Conservation (phyloP, 441 rosid genomes). For the Gossypium davidsonii region DNA sequence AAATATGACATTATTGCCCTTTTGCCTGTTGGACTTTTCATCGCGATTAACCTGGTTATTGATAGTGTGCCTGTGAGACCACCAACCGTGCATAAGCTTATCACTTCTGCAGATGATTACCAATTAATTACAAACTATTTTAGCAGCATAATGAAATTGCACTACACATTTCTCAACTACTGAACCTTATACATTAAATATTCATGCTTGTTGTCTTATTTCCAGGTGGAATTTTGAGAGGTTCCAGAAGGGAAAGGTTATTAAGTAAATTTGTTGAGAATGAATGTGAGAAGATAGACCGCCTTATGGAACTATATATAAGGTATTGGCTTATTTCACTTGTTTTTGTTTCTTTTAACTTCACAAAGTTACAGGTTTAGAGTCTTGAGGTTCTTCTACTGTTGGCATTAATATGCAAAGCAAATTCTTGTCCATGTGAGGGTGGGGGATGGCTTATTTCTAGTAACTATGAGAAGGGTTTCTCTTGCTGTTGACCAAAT, state of each 20-base stretch:
- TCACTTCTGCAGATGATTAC: background rate
- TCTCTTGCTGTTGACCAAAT: background rate
- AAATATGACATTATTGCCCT: background rate
- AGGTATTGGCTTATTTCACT: constrained; percentile 39
- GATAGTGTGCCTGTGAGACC: background rate
- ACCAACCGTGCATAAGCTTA: background rate
- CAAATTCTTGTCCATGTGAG: background rate
- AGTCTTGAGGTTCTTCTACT: background rate
- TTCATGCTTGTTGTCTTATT: constrained; percentile 13
- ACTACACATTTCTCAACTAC: background rate
- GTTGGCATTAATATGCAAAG: background rate
- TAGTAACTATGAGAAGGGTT: background rate
- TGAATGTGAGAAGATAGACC: constrained; percentile 93
- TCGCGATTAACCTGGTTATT: background rate
- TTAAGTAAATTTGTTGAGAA: constrained; percentile 85
- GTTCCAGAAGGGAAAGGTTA: constrained; percentile 84
- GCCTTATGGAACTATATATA: constrained; percentile 82
- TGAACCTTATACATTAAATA: background rate
- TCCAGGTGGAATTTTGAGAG: constrained; percentile 83
- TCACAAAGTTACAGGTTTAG: background rate
- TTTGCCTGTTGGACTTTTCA: background rate
- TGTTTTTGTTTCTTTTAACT: background rate
- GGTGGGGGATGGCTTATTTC: background rate
- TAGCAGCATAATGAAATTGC: background rate
- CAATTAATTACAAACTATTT: background rate